phyloP scores from a whole-genome alignment of 768 basidiomycete genomes.

The Hypsizygus marmoreus region DNA sequence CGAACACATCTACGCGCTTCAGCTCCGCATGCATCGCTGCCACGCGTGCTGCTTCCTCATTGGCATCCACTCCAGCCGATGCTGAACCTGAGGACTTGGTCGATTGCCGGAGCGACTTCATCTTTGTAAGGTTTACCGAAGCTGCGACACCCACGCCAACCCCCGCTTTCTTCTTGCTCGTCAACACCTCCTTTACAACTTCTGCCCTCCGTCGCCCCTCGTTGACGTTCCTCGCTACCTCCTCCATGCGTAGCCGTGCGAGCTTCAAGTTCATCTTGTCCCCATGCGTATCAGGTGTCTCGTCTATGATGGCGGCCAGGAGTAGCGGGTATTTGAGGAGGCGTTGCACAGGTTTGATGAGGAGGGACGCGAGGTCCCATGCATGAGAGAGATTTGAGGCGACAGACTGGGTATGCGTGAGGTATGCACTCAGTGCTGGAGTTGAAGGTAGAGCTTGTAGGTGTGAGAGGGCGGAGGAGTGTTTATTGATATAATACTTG shows the following conservation, averaged over 20 bases:
- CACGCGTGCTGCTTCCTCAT: constrained; percentile 52
- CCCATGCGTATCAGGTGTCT: constrained; percentile 67
- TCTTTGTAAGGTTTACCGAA: constrained; percentile 57
- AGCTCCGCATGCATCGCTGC: constrained; percentile 57
- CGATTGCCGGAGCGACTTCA: constrained; percentile 51
- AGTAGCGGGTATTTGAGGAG: constrained; percentile 93
- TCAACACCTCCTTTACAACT: constrained; percentile 75
- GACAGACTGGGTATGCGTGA: constrained; percentile 63
- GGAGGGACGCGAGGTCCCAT: constrained; percentile 90
- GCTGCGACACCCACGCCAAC: constrained; percentile 49
- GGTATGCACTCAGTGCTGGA: constrained; percentile 64
- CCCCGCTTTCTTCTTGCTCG: constrained; percentile 41
- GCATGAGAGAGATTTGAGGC: constrained; percentile 79
- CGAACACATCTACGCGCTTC: constrained; percentile 55
- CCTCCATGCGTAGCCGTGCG: constrained; percentile 65
- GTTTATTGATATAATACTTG: constrained; percentile 79
- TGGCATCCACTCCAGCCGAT: constrained; percentile 21
- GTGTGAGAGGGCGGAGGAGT: constrained; percentile 73
- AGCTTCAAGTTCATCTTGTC: constrained; percentile 61
- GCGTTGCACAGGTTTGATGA: constrained; percentile 97
- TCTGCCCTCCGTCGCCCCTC: constrained; percentile 77
- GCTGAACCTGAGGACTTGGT: constrained; percentile 10
- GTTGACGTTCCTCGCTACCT: constrained; percentile 75
- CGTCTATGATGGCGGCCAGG: constrained; percentile 72
- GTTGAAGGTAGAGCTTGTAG: constrained; percentile 48